These are phyloP conservation scores for Suillus discolor DNA, from an alignment of 768 basidiomycete genomes.

Conservation along the genomic window DNA sequence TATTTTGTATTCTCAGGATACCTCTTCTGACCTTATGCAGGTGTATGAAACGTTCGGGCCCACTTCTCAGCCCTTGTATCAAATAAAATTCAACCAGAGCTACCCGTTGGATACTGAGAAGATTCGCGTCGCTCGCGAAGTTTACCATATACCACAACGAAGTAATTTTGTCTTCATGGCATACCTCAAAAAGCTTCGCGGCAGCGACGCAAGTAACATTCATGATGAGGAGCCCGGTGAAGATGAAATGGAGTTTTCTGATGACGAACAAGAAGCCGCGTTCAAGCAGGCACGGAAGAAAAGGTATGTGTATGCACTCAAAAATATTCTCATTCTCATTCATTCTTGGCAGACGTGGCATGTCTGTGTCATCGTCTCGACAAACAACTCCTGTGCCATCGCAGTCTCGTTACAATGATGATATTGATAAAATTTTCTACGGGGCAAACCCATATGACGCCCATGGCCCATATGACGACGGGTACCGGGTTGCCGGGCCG, in stretches of 20 bases:
- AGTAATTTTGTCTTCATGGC: conserved; percentile 85
- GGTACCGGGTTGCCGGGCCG: conserved; percentile 51
- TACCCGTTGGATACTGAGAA: conserved; percentile 63
- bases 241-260: conserved; percentile 91
- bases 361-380: conserved; percentile 56
- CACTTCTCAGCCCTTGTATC: conserved; percentile 86
- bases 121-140: conserved; percentile 56
- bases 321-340: conserved; percentile 8
- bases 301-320: conserved; percentile 44
- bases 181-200: conserved; percentile 70
- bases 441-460: conserved; percentile 67
- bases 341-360: conserved; percentile 46
- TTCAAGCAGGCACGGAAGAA: conserved; percentile 62
- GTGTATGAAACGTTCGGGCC: conserved; percentile 97
- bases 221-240: conserved; percentile 94
- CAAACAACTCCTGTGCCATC: conserved; percentile 57
- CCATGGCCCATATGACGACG: conserved; percentile 69
- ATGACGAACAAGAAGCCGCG: conserved; percentile 88
- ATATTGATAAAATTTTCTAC: conserved; percentile 46
- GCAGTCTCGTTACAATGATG: conserved; percentile 53
- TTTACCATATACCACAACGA: conserved; percentile 81
- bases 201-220: conserved; percentile 93
- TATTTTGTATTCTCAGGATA: conserved; percentile 18
- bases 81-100: conserved; percentile 73
- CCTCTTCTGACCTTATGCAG: conserved; percentile 41